phyloP scores from a whole-genome alignment of 2,329 filamentous ascomycete genomes.

The Raffaelea ambrosiae region DNA sequence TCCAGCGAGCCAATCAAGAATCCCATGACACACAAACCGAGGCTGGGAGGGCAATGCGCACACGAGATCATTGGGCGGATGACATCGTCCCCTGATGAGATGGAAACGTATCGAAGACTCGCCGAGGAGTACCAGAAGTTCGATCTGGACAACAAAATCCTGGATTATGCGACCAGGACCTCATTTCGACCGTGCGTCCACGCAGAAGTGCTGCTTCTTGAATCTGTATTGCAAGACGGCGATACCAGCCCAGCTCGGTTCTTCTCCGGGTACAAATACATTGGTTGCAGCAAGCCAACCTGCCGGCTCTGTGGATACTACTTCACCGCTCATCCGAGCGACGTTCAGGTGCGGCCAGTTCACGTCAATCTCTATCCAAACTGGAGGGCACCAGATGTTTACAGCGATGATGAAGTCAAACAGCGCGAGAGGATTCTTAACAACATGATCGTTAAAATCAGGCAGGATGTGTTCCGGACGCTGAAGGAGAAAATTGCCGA shows the following conservation, averaged over 20 bases:
- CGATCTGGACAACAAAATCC: slow-evolving; percentile 10
- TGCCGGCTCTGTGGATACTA: slow-evolving; percentile 16
- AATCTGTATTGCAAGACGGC: slow-evolving; percentile 7
- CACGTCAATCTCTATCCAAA: slow-evolving; percentile 15
- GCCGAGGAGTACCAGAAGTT: slow-evolving; percentile 6
- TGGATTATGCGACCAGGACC: background rate
- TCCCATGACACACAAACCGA: background rate
- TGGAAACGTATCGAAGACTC: slow-evolving; percentile 1
- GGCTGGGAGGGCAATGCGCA: slow-evolving; percentile 5
- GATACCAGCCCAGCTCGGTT: slow-evolving; percentile 7
- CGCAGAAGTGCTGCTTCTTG: slow-evolving; percentile 13
- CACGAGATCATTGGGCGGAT: slow-evolving; percentile 12
- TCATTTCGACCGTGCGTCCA: slow-evolving; percentile 15
- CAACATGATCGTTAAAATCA: background rate
- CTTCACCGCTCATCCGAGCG: slow-evolving; percentile 8
- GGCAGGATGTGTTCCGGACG: background rate
- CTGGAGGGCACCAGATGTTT: slow-evolving; percentile 14
- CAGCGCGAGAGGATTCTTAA: background rate
- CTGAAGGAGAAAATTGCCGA: background rate
- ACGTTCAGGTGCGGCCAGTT: slow-evolving; percentile 7
- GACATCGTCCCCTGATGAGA: background rate
- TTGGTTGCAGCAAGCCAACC: slow-evolving; percentile 17
- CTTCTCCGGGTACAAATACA: slow-evolving; percentile 15
- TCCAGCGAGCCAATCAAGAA: slow-evolving; percentile 5
- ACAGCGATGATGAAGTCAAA: background rate